These are phyloP conservation scores for Rubia occidens DNA, from an alignment of 305 asterid species.

Conservation along the genomic window DNA sequence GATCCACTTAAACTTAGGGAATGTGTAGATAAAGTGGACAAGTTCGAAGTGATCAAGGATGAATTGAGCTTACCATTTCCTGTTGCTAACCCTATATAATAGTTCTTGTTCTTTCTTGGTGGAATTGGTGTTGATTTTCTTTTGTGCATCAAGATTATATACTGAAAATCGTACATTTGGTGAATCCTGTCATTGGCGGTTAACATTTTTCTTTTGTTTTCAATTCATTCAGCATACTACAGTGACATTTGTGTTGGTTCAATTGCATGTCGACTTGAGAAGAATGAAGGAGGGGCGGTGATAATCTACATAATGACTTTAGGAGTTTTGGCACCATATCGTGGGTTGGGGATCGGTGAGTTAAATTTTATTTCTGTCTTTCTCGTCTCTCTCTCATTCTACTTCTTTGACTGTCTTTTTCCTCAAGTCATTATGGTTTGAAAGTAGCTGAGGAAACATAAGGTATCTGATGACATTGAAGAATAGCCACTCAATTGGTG, in stretches of 20 bases:
- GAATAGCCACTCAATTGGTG: background rate
- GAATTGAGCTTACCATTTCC: background rate
- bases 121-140: background rate
- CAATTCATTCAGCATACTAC: conserved; percentile 64
- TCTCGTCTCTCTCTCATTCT: background rate
- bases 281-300: conserved; percentile 70
- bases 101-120: background rate
- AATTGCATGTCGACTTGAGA: conserved; percentile 92
- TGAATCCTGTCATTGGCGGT: background rate
- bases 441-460: background rate
- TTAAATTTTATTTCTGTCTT: conserved; percentile 16
- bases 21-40: background rate
- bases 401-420: background rate
- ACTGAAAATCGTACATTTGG: background rate
- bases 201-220: background rate
- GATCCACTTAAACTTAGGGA: background rate
- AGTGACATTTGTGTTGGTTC: conserved; percentile 94
- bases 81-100: background rate
- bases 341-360: conserved; percentile 80
- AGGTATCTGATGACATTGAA: background rate
- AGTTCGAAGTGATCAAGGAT: background rate
- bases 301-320: conserved; percentile 86
- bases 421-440: background rate
- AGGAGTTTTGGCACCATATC: conserved; percentile 95
- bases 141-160: background rate